Percentiles rank a stretch among this genome's conserved stretches.
phyloP scores from a whole-genome alignment of 2,329 filamentous ascomycete genomes.

The Pyricularia grisea region DNA sequence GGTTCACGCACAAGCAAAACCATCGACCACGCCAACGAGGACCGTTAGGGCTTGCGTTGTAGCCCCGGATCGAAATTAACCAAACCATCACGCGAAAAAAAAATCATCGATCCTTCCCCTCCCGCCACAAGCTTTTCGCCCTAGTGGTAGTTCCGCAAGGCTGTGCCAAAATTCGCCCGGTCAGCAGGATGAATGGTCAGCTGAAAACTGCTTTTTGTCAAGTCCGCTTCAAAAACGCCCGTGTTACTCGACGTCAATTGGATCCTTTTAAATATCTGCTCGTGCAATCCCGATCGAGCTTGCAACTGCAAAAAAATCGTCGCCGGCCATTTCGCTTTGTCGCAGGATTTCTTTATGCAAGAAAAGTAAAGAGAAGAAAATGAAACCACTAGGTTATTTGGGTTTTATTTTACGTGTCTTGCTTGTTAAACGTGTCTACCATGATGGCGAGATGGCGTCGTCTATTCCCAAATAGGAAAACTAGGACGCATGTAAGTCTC shows the following conservation, averaged over 20 bases:
- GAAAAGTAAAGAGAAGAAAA: background rate
- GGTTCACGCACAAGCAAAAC: background rate
- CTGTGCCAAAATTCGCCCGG: background rate
- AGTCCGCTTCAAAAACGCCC: background rate
- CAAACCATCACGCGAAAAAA: too few species aligned
- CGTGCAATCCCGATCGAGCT: background rate
- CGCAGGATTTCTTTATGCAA: too few species aligned
- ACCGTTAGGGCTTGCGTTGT: background rate
- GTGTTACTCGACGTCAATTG: background rate
- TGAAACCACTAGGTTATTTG: background rate
- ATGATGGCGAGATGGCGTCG: background rate
- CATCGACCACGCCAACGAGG: background rate
- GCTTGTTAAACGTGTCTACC: too few species aligned
- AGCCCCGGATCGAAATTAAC: background rate
- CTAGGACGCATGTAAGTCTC: background rate
- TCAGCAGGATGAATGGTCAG: background rate
- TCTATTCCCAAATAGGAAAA: background rate
- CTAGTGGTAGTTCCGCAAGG: background rate
- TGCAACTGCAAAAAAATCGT: background rate
- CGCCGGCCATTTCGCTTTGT: background rate
- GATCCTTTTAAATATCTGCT: background rate
- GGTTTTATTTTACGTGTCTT: background rate
- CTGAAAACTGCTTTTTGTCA: too few species aligned
- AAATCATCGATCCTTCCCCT: background rate
- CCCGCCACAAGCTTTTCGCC: background rate